Percentiles rank a stretch among this genome's conserved stretches.
These are phyloP conservation scores for Starmerella geochares DNA, from an alignment of 805 yeast genomes.

Conservation along the genomic window DNA sequence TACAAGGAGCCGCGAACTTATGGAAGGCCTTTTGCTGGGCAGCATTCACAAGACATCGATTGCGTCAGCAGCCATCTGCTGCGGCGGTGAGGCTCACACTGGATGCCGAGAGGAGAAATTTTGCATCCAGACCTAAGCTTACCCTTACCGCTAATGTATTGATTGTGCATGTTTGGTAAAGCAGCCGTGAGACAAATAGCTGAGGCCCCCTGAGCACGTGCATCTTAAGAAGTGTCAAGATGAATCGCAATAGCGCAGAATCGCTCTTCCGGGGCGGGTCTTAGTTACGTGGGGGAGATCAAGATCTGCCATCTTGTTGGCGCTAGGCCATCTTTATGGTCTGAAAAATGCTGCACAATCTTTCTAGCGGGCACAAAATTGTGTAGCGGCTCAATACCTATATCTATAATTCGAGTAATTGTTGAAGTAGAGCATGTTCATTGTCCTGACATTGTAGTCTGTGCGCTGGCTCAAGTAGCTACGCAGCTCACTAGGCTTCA, in stretches of 20 bases:
- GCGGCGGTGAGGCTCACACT: not conserved
- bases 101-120: not conserved
- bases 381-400: too few relatives aligned
- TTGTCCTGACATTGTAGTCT: conserved; percentile 18
- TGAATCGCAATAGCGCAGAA: not conserved
- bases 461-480: conserved; percentile 21
- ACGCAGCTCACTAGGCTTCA: conserved; percentile 41
- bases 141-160: not conserved
- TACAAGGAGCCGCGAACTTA: too few relatives aligned
- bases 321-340: too few relatives aligned
- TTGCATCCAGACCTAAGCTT: not conserved
- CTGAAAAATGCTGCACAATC: too few relatives aligned
- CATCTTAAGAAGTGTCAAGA: not conserved
- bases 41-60: too few relatives aligned
- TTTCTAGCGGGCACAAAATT: too few relatives aligned
- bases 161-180: not conserved
- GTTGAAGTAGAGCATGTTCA: conserved; percentile 21
- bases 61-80: not conserved
- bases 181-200: not conserved
- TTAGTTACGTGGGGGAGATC: too few relatives aligned
- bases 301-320: too few relatives aligned
- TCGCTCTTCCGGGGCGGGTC: too few relatives aligned
- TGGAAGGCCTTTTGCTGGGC: too few relatives aligned
- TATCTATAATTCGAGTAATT: conserved; percentile 7
- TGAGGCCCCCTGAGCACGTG: not conserved